Evolutionary conservation across 2,329 filamentous ascomycete species (phyloP).

Genomic region (Aureobasidium sp.): DNA sequence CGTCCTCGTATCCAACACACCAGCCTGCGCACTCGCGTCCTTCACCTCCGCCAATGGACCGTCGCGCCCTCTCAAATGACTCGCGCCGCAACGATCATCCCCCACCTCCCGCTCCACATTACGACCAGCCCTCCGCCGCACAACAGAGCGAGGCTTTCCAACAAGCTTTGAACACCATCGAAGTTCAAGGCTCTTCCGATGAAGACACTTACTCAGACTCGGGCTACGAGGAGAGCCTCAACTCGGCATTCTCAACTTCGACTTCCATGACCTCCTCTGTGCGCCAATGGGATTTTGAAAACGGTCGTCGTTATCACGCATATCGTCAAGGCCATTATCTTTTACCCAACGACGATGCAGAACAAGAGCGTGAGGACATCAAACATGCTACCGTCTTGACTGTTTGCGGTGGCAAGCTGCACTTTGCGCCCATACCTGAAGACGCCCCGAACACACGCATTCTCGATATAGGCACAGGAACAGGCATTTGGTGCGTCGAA

Average conservation of each 20-base stretch:
- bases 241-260: neutral
- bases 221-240: constrained; percentile 8
- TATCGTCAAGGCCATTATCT: constrained; percentile 23
- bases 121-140: constrained; percentile 1
- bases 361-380: constrained; percentile 26
- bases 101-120: neutral
- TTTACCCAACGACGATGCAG: constrained; percentile 25
- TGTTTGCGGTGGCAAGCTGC: constrained; percentile 16
- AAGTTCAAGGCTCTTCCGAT: constrained; percentile 9
- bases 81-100: constrained; percentile 6
- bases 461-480: constrained; percentile 46
- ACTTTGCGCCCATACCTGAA: constrained; percentile 12
- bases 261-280: constrained; percentile 13
- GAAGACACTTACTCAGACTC: constrained; percentile 11
- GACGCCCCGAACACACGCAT: constrained; percentile 28
- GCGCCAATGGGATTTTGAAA: constrained; percentile 17
- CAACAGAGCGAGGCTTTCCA: constrained; percentile 12
- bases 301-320: constrained; percentile 26
- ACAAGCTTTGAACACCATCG: constrained; percentile 11
- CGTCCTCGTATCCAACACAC: neutral
- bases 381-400: constrained; percentile 20
- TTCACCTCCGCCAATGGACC: neutral
- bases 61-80: constrained; percentile 5
- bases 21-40: neutral
- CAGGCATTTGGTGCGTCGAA: constrained; percentile 34